Evolutionary conservation across 257 asterid genomes (phyloP).

Genomic region (Linaria vulgaris): DNA sequence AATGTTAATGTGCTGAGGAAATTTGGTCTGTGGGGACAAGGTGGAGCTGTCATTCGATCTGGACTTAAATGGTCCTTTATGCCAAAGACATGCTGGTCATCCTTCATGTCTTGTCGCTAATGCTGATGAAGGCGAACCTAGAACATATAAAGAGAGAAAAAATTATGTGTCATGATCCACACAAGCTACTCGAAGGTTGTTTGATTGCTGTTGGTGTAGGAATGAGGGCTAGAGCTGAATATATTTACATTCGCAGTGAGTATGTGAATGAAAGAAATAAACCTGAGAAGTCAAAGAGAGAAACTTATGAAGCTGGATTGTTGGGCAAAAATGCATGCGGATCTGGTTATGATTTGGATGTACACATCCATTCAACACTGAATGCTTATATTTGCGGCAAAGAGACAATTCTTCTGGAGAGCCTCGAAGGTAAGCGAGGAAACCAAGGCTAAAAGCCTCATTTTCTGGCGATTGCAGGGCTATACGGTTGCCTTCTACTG

Average conservation of each 20-base stretch:
- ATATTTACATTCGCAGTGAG: conserved; percentile 94
- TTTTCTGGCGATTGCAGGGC: conserved; percentile 95
- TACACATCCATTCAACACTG: conserved; percentile 95
- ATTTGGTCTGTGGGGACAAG: conserved; percentile 98
- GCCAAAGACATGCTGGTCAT: conserved; percentile 94
- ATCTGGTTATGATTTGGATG: conserved; percentile 93
- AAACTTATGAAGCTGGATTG: conserved; percentile 86
- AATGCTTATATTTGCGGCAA: conserved; percentile 98
- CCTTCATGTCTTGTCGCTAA: conserved; percentile 97
- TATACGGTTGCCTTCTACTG: conserved; percentile 96
- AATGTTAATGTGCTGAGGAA: conserved; percentile 92
- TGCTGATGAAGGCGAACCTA: conserved; percentile 99
- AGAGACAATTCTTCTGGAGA: conserved; percentile 97
- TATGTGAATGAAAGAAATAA: conserved; percentile 88
- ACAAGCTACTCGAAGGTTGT: conserved; percentile 94
- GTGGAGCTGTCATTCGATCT: conserved; percentile 99
- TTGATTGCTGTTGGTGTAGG: conserved; percentile 98
- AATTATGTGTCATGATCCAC: conserved; percentile 99
- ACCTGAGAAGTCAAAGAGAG: conserved; percentile 86
- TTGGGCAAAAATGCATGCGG: conserved; percentile 98
- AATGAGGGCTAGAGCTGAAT: conserved; percentile 96
- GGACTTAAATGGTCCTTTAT: conserved; percentile 99
- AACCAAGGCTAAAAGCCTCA: conserved; percentile 99
- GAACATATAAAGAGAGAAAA: conserved; percentile 98
- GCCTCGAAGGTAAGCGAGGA: conserved; percentile 99